Evolutionary conservation across 257 asterid species (phyloP), one percentile per base, ranked within the genome.

Genomic region (Solanum verrucosum): DNA sequence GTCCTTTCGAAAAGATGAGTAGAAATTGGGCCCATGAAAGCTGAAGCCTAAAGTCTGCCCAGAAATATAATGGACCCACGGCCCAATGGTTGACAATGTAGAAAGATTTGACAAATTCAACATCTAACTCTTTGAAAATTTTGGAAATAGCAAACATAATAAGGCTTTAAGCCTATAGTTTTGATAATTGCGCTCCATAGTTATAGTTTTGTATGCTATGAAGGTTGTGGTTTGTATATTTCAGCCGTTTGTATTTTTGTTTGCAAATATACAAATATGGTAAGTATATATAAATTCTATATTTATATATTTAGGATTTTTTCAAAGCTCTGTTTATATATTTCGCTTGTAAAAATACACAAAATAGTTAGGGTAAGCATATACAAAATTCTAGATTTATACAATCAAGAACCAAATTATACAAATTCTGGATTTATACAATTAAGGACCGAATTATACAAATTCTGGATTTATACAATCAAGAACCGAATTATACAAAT

Each of bases 171-270:
- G 44, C 44, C n/a, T 18, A 52, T 18, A 6, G 0, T 52, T 46
- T 52, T 1, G 4, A 52, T 52, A 52, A 18, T 18, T 52, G 2
- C 0, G 0, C 0, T 52, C 0, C 4, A 18, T 18, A 52, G 0
- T 0, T 16, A 52, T 52, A 52, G 0, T 16, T 16, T 0, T 0
- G 4, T 16, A 2, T 52, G 23, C n/a, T 52, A 1, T 52, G 1
- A 0, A 52, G 60, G 0, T 0, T 16, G 10, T 6, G 9, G 9
- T 52, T 52, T 52, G 63, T 52, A 52, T 52, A 0, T 52, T 52
- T 52, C 0, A 2, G 9, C 0, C 9, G 23, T 52, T 52, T 52
- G 23, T 16, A 52, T 52, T 52, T 46, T 52, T 52, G 23, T 52
- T 44, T 52, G n/a, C n/a, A 0, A 52, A 52, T 52, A 52, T 18